phyloP scores from a whole-genome alignment of 2,329 filamentous ascomycete genomes.

The Colletotrichum godetiae region DNA sequence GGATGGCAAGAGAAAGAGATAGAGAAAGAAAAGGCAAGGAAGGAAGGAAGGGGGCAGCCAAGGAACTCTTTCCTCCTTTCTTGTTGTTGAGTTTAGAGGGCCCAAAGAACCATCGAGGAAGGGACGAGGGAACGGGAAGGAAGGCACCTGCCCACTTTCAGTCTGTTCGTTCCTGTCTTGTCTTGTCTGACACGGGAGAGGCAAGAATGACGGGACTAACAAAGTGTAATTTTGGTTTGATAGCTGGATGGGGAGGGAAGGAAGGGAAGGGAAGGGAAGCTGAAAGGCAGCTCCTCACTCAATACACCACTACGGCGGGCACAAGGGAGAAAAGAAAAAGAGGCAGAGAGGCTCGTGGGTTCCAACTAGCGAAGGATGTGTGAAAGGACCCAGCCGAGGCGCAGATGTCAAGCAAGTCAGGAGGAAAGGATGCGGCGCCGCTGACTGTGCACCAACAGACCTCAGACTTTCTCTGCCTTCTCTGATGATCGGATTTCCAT shows the following conservation, averaged over 20 bases:
- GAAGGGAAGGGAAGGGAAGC: neutral
- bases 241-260: no score
- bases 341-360: no score
- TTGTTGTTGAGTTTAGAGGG: neutral
- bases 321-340: neutral
- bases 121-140: neutral
- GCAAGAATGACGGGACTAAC: neutral
- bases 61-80: neutral
- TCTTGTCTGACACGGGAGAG: neutral
- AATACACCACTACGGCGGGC: neutral
- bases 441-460: neutral
- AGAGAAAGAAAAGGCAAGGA: no score
- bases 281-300: neutral
- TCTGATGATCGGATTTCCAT: neutral
- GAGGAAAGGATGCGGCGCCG: no score
- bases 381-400: constrained; percentile 6
- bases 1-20: neutral
- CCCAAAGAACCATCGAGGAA: neutral
- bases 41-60: neutral
- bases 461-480: neutral
- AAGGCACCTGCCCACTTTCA: neutral
- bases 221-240: neutral
- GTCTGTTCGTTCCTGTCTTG: neutral
- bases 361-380: neutral
- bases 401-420: constrained; percentile 16